phyloP scores from a whole-genome alignment of 2,329 filamentous ascomycete genomes.

The Pezicula rhizophila region DNA sequence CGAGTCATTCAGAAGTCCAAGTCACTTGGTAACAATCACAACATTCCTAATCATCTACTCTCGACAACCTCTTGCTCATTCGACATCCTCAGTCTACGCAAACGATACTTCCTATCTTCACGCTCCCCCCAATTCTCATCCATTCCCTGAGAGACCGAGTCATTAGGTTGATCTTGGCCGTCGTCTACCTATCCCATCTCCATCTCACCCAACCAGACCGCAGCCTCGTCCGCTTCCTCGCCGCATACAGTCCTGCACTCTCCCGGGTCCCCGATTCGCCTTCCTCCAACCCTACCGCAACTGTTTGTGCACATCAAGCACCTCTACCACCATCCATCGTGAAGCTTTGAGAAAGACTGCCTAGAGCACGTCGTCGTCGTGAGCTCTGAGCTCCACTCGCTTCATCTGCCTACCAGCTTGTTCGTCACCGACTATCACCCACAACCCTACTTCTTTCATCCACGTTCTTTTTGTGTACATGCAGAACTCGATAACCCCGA shows the following conservation, averaged over 20 bases:
- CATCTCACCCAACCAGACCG: neutral
- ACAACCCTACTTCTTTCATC: neutral
- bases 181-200: neutral
- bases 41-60: too few species aligned
- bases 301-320: neutral
- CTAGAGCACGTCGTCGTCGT: neutral
- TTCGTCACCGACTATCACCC: neutral
- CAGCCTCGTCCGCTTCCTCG: neutral
- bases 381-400: conserved; percentile 1
- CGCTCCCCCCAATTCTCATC: neutral
- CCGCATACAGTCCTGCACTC: neutral
- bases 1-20: too few species aligned
- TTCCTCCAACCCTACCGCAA: neutral
- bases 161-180: neutral
- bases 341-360: neutral
- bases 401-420: neutral
- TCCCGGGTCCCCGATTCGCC: neutral
- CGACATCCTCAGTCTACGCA: neutral
- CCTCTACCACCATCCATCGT: neutral
- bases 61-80: neutral
- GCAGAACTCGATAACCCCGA: conserved; percentile 29
- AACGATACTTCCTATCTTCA: neutral
- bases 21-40: too few species aligned
- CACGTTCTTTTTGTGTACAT: conserved; percentile 24
- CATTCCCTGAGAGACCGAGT: neutral